Base-by-base conservation (phyloP, 1,139 yeast species). In the Saccharomyces pastorianus region DNA sequence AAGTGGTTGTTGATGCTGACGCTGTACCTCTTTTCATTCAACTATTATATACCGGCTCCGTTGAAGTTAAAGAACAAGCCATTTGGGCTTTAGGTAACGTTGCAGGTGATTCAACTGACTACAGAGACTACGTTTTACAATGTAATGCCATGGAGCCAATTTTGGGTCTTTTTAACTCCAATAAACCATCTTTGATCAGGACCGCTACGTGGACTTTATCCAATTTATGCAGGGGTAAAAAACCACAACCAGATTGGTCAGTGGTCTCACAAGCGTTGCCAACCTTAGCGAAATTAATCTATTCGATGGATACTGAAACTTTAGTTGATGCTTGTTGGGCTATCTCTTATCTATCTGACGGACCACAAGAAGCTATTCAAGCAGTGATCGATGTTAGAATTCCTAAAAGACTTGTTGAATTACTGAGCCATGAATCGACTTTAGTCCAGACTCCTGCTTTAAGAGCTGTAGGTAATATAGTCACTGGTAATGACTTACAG, bases 261-360 rank as follows among this genome's bases (percentile, higher is more conserved):
- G 73, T 85, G 59, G 96, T 93, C 54, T 85, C 88, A 59, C 81
- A 81, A 63, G 96, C 97, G 48, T 79, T 93, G 63, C 98, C 98
- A 59, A 88, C 96, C 17, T 79, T 93, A 69, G 90, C 97, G 51
- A 89, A 90, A 74, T 79, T 93, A 64, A 86, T 93, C 61, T 93
- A 86, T 71, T 88, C 96, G 13, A 81, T 86, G 62, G 99, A 93
- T 70, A 85, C 87, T 50, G 99, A 93, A 74, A 91, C 96, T 38
- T 77, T 93, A 67, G 90, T 90, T 59, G 99, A 93, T 73, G 96
- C 99, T 49, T 90, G 97, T 75, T 95, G 99, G 99, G 98, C 99
- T 26, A 91, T 95, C 54, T 88, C 96, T 1, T 95, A 93, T 71
- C 76, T 93, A 57, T 84, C 95, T 53, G 99, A 93, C 71, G 99